Percentiles rank a stretch among this genome's conserved stretches.
phyloP scores from a whole-genome alignment of 2,329 filamentous ascomycete genomes.

The Talaromyces funiculosus region DNA sequence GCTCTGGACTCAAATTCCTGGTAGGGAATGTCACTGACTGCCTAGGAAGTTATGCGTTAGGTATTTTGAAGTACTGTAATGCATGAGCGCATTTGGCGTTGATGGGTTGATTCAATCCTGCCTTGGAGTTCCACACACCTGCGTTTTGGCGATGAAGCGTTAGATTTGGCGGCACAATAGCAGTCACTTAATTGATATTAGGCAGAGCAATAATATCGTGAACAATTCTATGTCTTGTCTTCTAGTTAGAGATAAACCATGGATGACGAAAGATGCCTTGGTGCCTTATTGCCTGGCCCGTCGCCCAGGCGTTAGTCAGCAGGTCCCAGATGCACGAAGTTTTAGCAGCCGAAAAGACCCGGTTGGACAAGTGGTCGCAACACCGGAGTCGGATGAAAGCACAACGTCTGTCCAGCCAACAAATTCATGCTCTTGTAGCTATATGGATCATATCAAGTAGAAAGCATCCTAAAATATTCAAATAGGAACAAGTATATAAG shows the following conservation, averaged over 20 bases:
- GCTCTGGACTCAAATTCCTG: no score
- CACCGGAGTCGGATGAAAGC: background rate
- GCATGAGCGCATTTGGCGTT: background rate
- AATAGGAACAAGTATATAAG: no score
- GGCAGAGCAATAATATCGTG: no score
- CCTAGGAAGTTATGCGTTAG: background rate
- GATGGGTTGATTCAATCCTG: background rate
- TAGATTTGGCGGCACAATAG: background rate
- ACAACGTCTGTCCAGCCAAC: background rate
- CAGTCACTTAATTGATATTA: background rate
- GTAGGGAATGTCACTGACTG: background rate
- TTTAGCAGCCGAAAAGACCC: constrained; percentile 9
- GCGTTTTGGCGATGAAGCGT: background rate
- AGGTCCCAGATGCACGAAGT: background rate
- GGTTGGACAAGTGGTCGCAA: constrained; percentile 13
- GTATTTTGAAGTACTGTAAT: background rate
- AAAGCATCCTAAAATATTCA: no score
- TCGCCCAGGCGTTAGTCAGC: constrained; percentile 8
- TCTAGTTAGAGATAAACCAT: background rate
- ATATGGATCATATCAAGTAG: background rate
- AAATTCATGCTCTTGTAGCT: background rate
- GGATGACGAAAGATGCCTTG: background rate
- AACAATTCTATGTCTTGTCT: no score
- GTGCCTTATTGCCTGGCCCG: background rate
- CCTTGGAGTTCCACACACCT: background rate